Evolutionary conservation across 1,139 yeast species (phyloP).

Genomic region (Geotrichum citri-aurantii): DNA sequence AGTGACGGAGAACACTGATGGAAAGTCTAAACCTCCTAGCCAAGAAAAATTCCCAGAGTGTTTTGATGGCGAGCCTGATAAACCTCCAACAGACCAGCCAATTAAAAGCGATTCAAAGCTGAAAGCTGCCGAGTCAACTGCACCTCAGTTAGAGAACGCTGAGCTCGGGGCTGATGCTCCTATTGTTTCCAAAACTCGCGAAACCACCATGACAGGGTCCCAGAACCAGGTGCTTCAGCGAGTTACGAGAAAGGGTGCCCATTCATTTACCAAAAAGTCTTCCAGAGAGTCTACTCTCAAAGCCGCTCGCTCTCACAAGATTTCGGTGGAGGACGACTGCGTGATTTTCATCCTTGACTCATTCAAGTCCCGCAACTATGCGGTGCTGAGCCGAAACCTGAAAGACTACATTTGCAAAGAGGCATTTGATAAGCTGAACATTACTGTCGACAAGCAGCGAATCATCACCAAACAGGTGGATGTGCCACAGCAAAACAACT

Average conservation of each 20-base stretch:
- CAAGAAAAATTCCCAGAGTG: not conserved
- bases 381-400: conserved; percentile 44
- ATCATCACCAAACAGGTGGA: conserved; percentile 44
- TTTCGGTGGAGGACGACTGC: conserved; percentile 5
- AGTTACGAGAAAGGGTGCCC: conserved; percentile 8
- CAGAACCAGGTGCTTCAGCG: not conserved
- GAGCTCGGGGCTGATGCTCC: not conserved
- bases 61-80: not conserved
- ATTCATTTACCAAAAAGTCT: not conserved
- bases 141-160: not conserved
- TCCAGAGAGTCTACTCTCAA: not conserved
- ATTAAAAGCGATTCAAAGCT: not conserved
- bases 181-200: not conserved
- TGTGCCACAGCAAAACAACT: conserved; percentile 83
- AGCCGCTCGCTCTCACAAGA: not conserved
- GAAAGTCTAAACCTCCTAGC: too few relatives aligned
- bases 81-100: not conserved
- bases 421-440: conserved; percentile 56
- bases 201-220: not conserved
- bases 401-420: conserved; percentile 61
- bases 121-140: not conserved
- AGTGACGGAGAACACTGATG: not conserved
- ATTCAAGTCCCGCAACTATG: conserved; percentile 31
- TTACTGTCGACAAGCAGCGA: conserved; percentile 44
- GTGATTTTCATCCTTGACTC: conserved; percentile 77